Percentiles rank a stretch among this genome's conserved stretches.
These are phyloP conservation scores for Solanum chiquidenum DNA, from an alignment of 257 asterid genomes.

Conservation along the genomic window DNA sequence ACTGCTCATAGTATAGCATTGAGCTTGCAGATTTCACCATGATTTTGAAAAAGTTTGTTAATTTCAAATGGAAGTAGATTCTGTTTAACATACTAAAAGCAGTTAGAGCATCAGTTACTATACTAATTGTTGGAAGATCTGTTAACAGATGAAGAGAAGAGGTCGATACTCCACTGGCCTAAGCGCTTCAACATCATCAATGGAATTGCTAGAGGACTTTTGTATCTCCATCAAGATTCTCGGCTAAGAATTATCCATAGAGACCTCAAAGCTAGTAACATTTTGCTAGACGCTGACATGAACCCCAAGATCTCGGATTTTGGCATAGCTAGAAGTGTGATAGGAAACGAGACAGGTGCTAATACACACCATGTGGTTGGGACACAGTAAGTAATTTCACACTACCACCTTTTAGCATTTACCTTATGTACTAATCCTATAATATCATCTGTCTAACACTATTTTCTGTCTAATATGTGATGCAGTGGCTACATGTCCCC, in stretches of 20 bases:
- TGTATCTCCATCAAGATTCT: conserved; percentile 3
- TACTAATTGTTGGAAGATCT: background rate
- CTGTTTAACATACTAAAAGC: background rate
- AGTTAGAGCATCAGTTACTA: background rate
- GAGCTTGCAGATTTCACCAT: background rate
- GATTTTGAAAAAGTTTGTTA: background rate
- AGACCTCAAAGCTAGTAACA: conserved; percentile 24
- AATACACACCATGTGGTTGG: conserved; percentile 20
- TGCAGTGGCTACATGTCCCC: conserved; percentile 31
- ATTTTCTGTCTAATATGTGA: background rate
- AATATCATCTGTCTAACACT: background rate
- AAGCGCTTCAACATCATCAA: background rate
- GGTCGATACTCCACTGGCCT: background rate
- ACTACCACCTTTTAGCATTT: background rate
- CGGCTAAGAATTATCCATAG: conserved; percentile 10
- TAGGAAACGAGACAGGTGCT: conserved; percentile 18
- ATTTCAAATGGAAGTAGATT: background rate
- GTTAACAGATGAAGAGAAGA: background rate
- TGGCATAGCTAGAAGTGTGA: conserved; percentile 21
- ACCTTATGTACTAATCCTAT: background rate
- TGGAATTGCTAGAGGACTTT: background rate
- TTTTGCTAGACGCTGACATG: conserved; percentile 18
- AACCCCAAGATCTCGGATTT: conserved; percentile 27
- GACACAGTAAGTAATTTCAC: conserved; percentile 8
- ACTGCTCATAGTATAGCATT: background rate